phyloP scores from a whole-genome alignment of 169 alveolate genomes.

The Perkinsus marinus region DNA sequence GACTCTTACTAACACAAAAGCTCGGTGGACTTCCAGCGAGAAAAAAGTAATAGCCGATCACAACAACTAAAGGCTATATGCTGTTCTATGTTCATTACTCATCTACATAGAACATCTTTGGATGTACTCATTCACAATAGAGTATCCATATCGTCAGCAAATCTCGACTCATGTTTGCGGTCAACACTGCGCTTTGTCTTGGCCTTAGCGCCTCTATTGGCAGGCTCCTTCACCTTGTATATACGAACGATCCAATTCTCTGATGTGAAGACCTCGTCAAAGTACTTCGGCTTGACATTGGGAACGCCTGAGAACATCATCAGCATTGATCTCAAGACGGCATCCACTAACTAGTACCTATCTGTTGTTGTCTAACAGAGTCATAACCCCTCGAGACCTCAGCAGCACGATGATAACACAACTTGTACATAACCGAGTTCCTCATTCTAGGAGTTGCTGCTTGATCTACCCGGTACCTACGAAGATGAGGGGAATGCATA shows the following conservation, averaged over 20 bases:
- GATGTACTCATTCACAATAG: background rate
- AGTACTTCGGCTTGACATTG: conserved; percentile 45
- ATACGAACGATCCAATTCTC: conserved; percentile 92
- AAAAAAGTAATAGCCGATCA: background rate
- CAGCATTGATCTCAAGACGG: background rate
- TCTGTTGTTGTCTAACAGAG: background rate
- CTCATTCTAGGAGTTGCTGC: conserved; percentile 74
- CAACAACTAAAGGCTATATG: background rate
- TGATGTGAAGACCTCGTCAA: conserved; percentile 90
- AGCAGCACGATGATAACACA: conserved; percentile 78
- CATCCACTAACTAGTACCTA: background rate
- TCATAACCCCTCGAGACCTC: conserved; percentile 80
- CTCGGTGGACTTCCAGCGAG: background rate
- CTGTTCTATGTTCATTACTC: background rate
- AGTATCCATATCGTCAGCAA: background rate
- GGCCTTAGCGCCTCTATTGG: background rate
- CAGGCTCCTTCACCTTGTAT: conserved; percentile 56
- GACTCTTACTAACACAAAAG: too few relatives aligned
- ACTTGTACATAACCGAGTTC: conserved; percentile 78
- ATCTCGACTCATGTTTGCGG: background rate
- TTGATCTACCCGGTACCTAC: conserved; percentile 73
- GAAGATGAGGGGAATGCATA: conserved; percentile 8
- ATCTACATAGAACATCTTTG: background rate
- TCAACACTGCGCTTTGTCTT: background rate
- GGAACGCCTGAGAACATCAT: background rate